A percentile compares a stretch with the other conserved stretches of the same genome.
These are phyloP conservation scores for Eucalyptus erythrocorys DNA, from an alignment of 345 rosid genomes.

Conservation along the genomic window DNA sequence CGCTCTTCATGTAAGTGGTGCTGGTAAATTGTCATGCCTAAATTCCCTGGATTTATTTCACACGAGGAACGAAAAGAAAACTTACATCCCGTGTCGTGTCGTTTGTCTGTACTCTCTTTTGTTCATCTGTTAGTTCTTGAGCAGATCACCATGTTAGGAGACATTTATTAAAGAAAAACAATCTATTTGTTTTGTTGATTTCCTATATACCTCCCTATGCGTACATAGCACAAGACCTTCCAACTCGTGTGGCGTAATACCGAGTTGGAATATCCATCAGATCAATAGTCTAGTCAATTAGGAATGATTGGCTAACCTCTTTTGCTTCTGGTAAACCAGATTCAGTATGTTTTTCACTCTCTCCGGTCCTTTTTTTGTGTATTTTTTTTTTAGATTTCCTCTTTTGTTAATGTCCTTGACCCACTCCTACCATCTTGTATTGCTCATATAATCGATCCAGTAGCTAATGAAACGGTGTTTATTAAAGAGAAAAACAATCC, in stretches of 20 bases:
- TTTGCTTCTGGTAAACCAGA: background rate
- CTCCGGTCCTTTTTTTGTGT: background rate
- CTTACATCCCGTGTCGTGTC: background rate
- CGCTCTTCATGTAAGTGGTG: background rate
- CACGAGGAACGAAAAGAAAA: background rate
- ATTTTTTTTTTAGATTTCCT: background rate
- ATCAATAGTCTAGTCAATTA: background rate
- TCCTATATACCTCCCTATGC: background rate
- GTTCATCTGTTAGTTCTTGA: background rate
- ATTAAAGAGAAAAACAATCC: background rate
- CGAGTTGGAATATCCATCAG: background rate
- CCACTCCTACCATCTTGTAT: background rate
- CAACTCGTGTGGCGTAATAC: background rate
- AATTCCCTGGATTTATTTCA: fast-evolving
- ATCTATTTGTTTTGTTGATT: too few relatives aligned
- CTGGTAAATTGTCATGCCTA: background rate
- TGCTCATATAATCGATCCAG: background rate
- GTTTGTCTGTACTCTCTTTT: background rate
- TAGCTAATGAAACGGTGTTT: background rate
- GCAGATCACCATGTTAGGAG: background rate
- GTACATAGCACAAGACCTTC: background rate
- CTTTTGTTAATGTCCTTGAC: background rate
- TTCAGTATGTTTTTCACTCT: background rate
- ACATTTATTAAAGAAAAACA: too few relatives aligned
- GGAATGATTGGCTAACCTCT: background rate